Evolutionary conservation across 805 yeast species (phyloP), one percentile per base, ranked within the genome.

Genomic region (Priceomyces medius): DNA sequence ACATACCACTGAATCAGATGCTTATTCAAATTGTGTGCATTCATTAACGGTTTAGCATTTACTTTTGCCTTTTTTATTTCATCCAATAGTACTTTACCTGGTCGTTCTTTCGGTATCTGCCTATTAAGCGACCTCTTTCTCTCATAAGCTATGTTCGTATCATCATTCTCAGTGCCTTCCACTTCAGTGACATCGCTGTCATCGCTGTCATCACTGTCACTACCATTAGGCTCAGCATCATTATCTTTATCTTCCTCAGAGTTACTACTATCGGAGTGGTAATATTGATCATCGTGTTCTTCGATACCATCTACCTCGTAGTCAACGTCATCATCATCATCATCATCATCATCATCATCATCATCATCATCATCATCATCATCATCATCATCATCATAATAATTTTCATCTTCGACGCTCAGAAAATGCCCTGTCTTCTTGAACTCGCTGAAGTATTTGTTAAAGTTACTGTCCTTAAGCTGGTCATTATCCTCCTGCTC

Each of bases 321-420:
- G 19, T 38, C 26, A 41, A 33, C 21, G 42, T 47, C 51, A 31
- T 58, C 55, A 37, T 50, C 56, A n/a, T 37, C 42, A 16, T 60
- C 54, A 31, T 23, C 7, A 13, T 20, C 24, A 31, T 43, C 23
- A n/a, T 38, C 31, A 8, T 24, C 40, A 23, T 35, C 18, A 23
- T 2, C 12, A 4, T 21, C 32, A 12, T 35, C 20, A 7, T 29
- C 31, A 21, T 23, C 21, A 4, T 35, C 39, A 31, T 38, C 36
- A 19, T 41, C 42, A 20, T 41, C 38, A 10, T 20, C 34, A 4
- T 35, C 39, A 31, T 38, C 36, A 19, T 41, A 40, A 20, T 41
- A 35, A 10, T 20, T 31, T 12, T 19, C 31, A n/a, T 20, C 12
- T 12, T 37, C 57, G 1, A 43, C 35, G 6, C 40, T 43, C 2